These are phyloP conservation scores for Candida montana DNA, from an alignment of 805 yeast genomes.

Conservation along the genomic window DNA sequence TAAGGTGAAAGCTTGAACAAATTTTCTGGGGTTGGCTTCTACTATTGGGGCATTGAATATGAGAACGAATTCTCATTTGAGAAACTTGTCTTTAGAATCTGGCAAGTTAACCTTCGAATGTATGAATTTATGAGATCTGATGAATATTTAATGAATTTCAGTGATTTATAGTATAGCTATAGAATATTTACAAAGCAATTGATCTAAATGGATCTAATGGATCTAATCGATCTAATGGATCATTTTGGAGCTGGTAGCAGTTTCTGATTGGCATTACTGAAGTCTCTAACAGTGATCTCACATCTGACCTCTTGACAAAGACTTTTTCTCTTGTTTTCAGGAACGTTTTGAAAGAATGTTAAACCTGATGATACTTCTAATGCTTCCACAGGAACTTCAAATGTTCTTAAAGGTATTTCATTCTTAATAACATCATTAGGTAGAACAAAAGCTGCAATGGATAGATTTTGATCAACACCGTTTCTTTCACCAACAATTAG, in stretches of 20 bases:
- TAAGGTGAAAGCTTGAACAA: too few relatives aligned
- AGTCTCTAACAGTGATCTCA: slow-evolving; percentile 76
- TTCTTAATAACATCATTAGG: slow-evolving; percentile 84
- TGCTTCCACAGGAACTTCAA: slow-evolving; percentile 87
- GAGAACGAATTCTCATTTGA: too few relatives aligned
- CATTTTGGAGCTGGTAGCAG: slow-evolving; percentile 9
- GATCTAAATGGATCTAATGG: too few relatives aligned
- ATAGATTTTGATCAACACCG: slow-evolving; percentile 32
- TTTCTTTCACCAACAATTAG: slow-evolving; percentile 77
- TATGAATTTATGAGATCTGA: too few relatives aligned
- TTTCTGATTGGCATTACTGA: slow-evolving; percentile 35
- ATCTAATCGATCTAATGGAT: too few relatives aligned
- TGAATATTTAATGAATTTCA: too few relatives aligned
- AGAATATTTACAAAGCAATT: not conserved
- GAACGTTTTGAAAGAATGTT: slow-evolving; percentile 67
- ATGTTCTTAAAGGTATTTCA: slow-evolving; percentile 59
- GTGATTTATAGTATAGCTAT: too few relatives aligned
- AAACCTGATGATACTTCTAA: slow-evolving; percentile 84
- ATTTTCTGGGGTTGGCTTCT: too few relatives aligned
- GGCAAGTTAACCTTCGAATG: too few relatives aligned
- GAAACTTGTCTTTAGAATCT: too few relatives aligned
- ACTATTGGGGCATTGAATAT: too few relatives aligned
- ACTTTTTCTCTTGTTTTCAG: slow-evolving; percentile 48
- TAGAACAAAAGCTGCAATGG: slow-evolving; percentile 89
- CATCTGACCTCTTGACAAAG: slow-evolving; percentile 81